Conservation (phyloP, 768 basidiomycete genomes). For the Suillus clintonianus region DNA sequence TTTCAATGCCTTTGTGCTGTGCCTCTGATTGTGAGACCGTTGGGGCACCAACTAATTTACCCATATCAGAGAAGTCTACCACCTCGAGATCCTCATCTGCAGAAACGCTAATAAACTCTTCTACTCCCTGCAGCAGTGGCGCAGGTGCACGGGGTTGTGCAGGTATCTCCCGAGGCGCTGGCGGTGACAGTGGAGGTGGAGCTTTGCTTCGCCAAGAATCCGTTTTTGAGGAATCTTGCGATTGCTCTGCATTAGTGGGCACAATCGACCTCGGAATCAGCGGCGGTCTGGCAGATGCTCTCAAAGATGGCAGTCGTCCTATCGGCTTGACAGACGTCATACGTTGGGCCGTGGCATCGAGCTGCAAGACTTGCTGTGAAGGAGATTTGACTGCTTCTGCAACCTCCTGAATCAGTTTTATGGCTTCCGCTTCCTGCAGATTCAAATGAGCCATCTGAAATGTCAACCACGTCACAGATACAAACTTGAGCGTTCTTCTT, state of each 20-base stretch:
- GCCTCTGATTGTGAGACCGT: slow-evolving; percentile 19
- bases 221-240: slow-evolving; percentile 32
- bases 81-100: slow-evolving; percentile 69
- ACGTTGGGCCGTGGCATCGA: slow-evolving; percentile 7
- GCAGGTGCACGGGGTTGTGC: slow-evolving; percentile 35
- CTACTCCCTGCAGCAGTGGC: slow-evolving; percentile 34
- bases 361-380: slow-evolving; percentile 8
- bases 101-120: slow-evolving; percentile 40
- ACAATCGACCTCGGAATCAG: slow-evolving; percentile 8
- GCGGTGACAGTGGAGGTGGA: slow-evolving; percentile 29
- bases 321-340: slow-evolving; percentile 15
- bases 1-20: slow-evolving; percentile 18
- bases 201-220: slow-evolving; percentile 68
- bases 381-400: slow-evolving; percentile 43
- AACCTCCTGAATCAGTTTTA: slow-evolving; percentile 50
- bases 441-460: slow-evolving; percentile 16
- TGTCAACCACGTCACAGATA: slow-evolving; percentile 6
- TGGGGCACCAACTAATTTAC: slow-evolving; percentile 57
- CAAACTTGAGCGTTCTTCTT: slow-evolving; percentile 21
- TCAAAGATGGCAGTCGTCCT: slow-evolving; percentile 38
- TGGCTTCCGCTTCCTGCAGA: slow-evolving; percentile 37
- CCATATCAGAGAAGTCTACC: slow-evolving; percentile 81
- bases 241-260: slow-evolving; percentile 22
- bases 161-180: slow-evolving; percentile 29
- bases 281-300: slow-evolving; percentile 26